Base-by-base conservation (phyloP, 495 filamentous ascomycete species). In the Barbatosphaeria neglecta region DNA sequence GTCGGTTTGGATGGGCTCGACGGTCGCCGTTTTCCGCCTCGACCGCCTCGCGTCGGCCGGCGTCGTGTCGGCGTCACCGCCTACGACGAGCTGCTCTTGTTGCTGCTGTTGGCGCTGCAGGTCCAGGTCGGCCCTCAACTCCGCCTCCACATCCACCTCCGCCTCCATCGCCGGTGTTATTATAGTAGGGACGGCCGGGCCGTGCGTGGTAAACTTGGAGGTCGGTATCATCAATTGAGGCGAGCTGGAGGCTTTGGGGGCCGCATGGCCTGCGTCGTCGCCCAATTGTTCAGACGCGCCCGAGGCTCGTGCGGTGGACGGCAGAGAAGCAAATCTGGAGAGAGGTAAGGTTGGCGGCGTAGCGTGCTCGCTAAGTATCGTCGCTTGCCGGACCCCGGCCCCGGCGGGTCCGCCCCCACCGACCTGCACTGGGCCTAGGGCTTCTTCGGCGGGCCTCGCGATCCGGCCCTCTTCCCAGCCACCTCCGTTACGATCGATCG, bases 1-100 rank as follows among this genome's bases (percentile, higher is more conserved):
- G 41, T 69, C 64, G 5, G 72, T 75, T 44, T 70, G 66, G 49
- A 84, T 83, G 10, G 75, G 74, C 46, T 79, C 78, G 18, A 81
- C 54, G 47, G 63, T 51, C 44, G 60, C 59, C 58, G n/a, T n/a
- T n/a, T 63, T 74, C 37, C 70, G 68, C 53, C 71, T 76, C 19
- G 72, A 66, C 19, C 43, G 49, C 39, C 48, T 64, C 41, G 42
- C 59, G 44, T 49, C 51, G 28, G 48, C 37, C 8, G 56, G 48
- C 43, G 43, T 47, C 11, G 41, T 33, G 42, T 55, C 47, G 47
- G 52, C 4, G 19, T 54, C 33, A n/a, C n/a, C n/a, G n/a, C n/a
- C n/a, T n/a, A n/a, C n/a, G n/a, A n/a, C n/a, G n/a, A n/a, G 46
- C 38, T 27, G 18, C 2, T 28, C 22, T 41, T 25, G 28, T 17